These are phyloP conservation scores for Cinnamomum micranthum DNA, from an alignment of 164 flowering plant species.

Conservation along the genomic window DNA sequence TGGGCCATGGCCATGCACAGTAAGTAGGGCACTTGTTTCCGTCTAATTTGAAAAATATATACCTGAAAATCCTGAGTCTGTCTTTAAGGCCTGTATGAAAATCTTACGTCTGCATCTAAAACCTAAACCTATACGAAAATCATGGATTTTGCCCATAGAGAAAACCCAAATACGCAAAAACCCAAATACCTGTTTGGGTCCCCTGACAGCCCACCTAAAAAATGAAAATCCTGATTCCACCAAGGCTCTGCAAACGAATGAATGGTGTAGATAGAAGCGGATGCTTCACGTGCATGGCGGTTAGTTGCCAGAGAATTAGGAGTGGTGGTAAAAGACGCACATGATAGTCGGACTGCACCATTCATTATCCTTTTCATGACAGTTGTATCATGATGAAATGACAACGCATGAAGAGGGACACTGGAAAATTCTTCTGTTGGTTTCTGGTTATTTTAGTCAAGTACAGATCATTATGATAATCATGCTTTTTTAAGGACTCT, in stretches of 20 bases:
- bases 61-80: fast-evolving
- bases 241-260: not conserved
- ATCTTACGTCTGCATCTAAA: too few relatives aligned
- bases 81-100: fast-evolving
- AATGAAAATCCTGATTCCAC: not conserved
- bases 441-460: not conserved
- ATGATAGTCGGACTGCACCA: not conserved
- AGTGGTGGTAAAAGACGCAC: not conserved
- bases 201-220: too few relatives aligned
- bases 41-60: too few relatives aligned
- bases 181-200: not conserved
- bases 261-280: not conserved
- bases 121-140: too few relatives aligned
- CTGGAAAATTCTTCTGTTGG: not conserved
- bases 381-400: not conserved
- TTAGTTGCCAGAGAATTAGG: not conserved
- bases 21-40: too few relatives aligned
- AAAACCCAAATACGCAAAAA: too few relatives aligned
- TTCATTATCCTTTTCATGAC: not conserved
- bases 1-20: too few relatives aligned
- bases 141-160: too few relatives aligned
- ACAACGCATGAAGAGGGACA: not conserved
- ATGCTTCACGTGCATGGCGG: not conserved
- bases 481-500: not conserved
- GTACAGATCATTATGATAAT: not conserved